These are phyloP conservation scores for Oryza punctata DNA, from an alignment of 176 grass and related monocot species.

Conservation along the genomic window DNA sequence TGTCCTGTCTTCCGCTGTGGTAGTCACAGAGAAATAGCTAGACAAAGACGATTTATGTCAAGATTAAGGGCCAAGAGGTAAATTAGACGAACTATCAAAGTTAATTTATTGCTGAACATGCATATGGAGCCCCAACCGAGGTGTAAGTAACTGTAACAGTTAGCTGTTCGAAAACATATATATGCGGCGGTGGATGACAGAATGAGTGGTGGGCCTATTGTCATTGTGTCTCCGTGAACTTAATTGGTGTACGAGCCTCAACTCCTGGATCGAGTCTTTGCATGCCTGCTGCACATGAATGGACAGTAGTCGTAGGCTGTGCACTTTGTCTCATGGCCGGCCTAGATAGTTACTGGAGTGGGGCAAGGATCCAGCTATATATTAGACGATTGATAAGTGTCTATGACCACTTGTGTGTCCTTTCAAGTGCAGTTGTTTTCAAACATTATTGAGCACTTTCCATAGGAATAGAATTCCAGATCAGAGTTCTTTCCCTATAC, in stretches of 20 bases:
- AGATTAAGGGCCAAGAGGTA: neutral
- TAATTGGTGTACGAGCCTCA: neutral
- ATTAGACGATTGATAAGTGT: neutral
- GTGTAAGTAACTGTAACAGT: neutral
- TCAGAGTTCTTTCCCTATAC: neutral
- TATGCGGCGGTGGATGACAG: constrained; percentile 23
- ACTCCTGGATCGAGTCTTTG: neutral
- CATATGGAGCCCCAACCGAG: neutral
- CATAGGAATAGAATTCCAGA: neutral
- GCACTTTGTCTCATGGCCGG: constrained; percentile 26
- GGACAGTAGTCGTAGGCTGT: constrained; percentile 38
- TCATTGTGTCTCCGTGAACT: constrained; percentile 25
- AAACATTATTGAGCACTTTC: neutral
- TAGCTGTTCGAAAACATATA: neutral
- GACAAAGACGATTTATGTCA: neutral
- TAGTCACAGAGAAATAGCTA: neutral
- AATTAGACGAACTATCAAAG: neutral
- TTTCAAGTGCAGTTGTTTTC: neutral
- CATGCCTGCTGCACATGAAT: constrained; percentile 15
- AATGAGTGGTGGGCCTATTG: constrained; percentile 20
- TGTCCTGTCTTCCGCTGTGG: neutral
- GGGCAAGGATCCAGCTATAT: constrained; percentile 3
- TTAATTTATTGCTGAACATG: neutral
- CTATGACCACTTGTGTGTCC: neutral
- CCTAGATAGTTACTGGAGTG: neutral